Evolutionary conservation across 768 basidiomycete genomes (phyloP), one percentile per base, ranked within the genome.

Genomic region (Suillus occidentalis): DNA sequence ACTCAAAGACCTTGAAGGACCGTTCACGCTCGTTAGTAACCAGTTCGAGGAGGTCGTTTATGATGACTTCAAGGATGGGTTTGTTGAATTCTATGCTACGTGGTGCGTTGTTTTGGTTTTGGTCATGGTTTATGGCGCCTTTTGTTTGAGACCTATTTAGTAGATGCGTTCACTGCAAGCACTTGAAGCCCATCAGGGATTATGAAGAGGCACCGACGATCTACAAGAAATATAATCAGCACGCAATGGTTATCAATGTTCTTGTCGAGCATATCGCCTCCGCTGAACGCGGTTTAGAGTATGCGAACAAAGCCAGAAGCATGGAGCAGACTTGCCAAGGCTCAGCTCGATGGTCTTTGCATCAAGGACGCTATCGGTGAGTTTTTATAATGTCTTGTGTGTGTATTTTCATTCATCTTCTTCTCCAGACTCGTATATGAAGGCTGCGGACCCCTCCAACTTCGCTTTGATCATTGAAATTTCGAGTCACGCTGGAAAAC

Each of bases 251-350:
- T 16, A 98, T 99, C 80, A 97, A 93, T 70, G 95, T 99, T 43
- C 85, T 99, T 34, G 97, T 99, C 49, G 97, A 99, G 76, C 97
- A 99, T 75, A 93, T 99, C 68, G 97, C 98, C 56, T 95, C 94
- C 34, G 90, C 99, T 67, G 97, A 99, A 72, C 94, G 97, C 72
- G 97, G 95, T 63, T 83, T 94, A 69, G 94, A 97, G 62, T 99
- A 93, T 69, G 97, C 97, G 64, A 92, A 86, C 82, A 99, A 97
- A 89, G 75, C 95, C 97, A 42, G 95, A 94, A 69, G 97, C 99
- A 18, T 99, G 97, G 97, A 95, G 92, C 70, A 81, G 97, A 60
- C 86, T 99, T 68, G 97, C 93, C n/a, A 99, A 99, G 78, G 97
- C 97, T 25, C 97, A 99, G 76, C 86, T 99, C 59, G 97, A 99